Evolutionary conservation across 2,329 filamentous ascomycete species (phyloP).

Genomic region (Gaeumannomyces tritici): DNA sequence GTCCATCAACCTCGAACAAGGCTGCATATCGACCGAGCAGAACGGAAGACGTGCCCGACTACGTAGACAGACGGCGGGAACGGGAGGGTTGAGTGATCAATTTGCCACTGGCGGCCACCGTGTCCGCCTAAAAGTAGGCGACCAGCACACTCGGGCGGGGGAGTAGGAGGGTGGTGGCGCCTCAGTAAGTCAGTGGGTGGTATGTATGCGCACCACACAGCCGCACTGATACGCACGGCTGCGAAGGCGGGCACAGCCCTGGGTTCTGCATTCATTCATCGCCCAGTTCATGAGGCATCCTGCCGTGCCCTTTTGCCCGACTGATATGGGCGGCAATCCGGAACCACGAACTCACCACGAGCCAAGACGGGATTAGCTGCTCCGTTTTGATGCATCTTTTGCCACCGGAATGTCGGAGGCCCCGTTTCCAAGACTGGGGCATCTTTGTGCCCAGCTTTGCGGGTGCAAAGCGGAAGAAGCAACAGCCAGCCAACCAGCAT

Average conservation of each 20-base stretch:
- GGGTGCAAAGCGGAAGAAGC: not conserved
- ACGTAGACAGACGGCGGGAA: no score
- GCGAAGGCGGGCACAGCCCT: not conserved
- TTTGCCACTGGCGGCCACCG: no score
- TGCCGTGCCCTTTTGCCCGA: not conserved
- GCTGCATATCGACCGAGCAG: not conserved
- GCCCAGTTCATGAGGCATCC: not conserved
- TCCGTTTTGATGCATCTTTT: not conserved
- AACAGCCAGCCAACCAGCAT: no score
- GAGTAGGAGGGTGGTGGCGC: not conserved
- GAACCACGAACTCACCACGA: not conserved
- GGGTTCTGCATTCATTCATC: not conserved
- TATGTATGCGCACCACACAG: not conserved
- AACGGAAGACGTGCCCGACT: not conserved
- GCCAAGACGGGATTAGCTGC: not conserved
- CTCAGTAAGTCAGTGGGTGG: not conserved
- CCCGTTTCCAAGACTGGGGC: no score
- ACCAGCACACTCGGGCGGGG: not conserved
- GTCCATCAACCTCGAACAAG: not conserved
- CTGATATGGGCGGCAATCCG: not conserved
- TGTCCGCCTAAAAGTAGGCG: not conserved
- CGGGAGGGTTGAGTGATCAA: no score
- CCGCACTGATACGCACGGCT: no score
- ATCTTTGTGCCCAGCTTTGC: no score
- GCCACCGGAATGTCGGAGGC: not conserved